phyloP scores from a whole-genome alignment of 345 rosid species.

The Moricandia moricandioides region DNA sequence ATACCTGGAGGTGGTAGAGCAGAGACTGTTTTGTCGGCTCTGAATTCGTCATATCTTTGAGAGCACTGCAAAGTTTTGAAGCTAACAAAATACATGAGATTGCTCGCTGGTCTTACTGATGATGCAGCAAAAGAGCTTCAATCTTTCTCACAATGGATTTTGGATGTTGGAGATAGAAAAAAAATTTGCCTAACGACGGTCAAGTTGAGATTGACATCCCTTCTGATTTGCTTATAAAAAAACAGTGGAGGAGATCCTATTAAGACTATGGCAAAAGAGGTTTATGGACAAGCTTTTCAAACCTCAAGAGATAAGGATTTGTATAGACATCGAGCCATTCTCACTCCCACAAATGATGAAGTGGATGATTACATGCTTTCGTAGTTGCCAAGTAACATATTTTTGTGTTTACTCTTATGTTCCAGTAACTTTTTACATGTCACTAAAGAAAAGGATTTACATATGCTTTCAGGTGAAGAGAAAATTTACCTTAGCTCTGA shows the following conservation, averaged over 20 bases:
- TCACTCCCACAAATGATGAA: background rate
- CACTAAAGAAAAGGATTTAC: no score
- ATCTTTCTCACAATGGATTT: background rate
- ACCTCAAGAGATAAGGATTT: no score
- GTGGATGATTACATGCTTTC: background rate
- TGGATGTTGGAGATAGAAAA: background rate
- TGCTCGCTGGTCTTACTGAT: background rate
- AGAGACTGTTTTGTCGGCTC: background rate
- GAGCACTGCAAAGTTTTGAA: background rate
- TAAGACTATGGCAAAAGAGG: no score
- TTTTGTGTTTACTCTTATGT: no score
- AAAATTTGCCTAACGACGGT: background rate
- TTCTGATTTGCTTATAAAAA: background rate
- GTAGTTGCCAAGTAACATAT: background rate
- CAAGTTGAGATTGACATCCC: background rate
- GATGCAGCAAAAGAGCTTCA: background rate
- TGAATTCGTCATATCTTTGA: background rate
- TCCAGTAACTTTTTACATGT: no score
- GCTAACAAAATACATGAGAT: background rate
- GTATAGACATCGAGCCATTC: background rate
- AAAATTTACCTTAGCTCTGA: no score
- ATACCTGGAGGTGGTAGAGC: background rate
- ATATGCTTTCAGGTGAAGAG: no score
- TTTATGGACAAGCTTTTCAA: no score
- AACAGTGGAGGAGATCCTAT: background rate